Evolutionary conservation across 1,284 basidiomycete genomes (phyloP), one percentile per base, ranked within the genome.

Genomic region (Moesziomyces sp.): DNA sequence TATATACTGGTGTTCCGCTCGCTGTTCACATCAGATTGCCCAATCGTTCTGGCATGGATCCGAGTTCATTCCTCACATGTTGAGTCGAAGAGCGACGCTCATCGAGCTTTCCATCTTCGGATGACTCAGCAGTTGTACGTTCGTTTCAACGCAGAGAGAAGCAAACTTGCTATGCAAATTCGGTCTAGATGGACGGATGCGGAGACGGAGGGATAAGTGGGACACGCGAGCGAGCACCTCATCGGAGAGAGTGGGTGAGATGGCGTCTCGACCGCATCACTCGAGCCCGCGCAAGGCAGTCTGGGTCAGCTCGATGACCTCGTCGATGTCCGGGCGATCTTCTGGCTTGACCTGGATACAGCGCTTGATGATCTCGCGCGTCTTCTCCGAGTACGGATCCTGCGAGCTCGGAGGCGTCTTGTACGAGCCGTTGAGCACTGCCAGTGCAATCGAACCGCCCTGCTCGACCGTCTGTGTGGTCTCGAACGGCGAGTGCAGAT

Each of bases 401-500:
- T 66, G 46, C n/a, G 52, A 47, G 30, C 75, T 68, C 8, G 46
- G 46, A 14, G 83, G 83, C 47, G 79, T 82, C 50, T 79, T 80
- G 74, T 80, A 84, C 30, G 67, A 59, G 16, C 81, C 82, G 40
- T 84, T 83, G 52, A 79, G 62, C 18, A 84, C 82, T 11, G 83
- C 83, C 43, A 84, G 50, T 1, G 83, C 83, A n/a, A 84, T 74
- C 11, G 71, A 77, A 13, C 83, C 83, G 46, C 83, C 83, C 54
- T 84, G 83, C 51, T 83, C 82, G 19, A 80, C 66, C 8, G 81
- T 84, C 50, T 82, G 79, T 0, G 66, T 75, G 23, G 83, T 84
- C 70, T 84, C 83, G 56, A 84, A 84, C 1, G 83, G 83, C 65
- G 82, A 84, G 57, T 84, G 81, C 47, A 79, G 69, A 60, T 83